Evolutionary conservation across 768 basidiomycete genomes (phyloP).

Genomic region (Boletales sp.): DNA sequence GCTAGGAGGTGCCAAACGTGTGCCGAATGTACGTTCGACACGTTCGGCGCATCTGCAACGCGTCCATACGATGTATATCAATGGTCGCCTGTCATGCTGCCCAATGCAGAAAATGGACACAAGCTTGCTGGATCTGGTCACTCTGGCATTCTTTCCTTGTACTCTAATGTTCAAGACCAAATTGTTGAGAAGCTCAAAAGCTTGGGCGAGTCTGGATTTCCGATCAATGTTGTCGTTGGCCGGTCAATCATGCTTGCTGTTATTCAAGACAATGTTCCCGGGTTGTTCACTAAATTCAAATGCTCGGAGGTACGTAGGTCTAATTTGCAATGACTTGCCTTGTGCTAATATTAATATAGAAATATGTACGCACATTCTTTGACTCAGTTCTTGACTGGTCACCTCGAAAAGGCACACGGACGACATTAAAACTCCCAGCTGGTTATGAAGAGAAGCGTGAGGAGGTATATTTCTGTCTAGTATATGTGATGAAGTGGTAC

Average conservation of each 20-base stretch:
- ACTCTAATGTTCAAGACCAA: background rate
- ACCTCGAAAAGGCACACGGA: background rate
- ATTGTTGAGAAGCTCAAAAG: background rate
- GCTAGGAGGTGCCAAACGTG: no score
- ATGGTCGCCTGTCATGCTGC: no score
- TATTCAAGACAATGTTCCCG: background rate
- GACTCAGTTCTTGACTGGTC: background rate
- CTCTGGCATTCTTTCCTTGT: background rate
- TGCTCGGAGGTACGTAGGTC: background rate
- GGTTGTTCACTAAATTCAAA: background rate
- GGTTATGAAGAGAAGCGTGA: background rate
- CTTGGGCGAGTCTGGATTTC: background rate
- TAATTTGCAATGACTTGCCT: no score
- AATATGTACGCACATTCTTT: background rate
- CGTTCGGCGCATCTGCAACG: no score
- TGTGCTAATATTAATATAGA: background rate
- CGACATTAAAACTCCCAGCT: background rate
- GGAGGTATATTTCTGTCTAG: background rate
- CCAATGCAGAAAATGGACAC: no score
- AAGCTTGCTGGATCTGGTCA: background rate
- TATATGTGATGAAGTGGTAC: background rate
- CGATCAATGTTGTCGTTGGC: background rate
- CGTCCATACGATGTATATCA: no score
- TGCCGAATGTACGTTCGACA: no score
- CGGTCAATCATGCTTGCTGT: background rate